Evolutionary conservation across 805 yeast species (phyloP).

Genomic region (Lachancea fermentati): DNA sequence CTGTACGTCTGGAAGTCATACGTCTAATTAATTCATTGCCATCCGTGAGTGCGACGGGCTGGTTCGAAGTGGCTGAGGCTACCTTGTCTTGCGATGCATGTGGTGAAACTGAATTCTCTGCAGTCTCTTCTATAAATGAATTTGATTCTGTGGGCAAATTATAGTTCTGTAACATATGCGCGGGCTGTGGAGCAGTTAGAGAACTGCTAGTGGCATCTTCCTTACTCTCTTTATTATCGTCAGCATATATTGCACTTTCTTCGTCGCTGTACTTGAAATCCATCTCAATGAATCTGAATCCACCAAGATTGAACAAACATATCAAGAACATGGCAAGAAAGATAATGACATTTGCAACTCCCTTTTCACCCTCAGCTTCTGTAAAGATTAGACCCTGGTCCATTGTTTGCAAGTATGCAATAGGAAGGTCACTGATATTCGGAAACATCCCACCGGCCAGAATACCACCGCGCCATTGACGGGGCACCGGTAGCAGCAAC

Average conservation of each 20-base stretch:
- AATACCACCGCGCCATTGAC: slow-evolving; percentile 66
- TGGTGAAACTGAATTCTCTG: too few species aligned
- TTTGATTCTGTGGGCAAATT: neutral
- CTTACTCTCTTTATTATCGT: slow-evolving; percentile 14
- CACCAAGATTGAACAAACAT: slow-evolving; percentile 70
- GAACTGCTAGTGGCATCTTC: neutral
- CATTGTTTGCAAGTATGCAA: slow-evolving; percentile 67
- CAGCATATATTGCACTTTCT: slow-evolving; percentile 17
- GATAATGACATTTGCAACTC: slow-evolving; percentile 79
- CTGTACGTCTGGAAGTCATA: slow-evolving; percentile 2
- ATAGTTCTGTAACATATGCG: neutral
- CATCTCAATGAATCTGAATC: slow-evolving; percentile 59
- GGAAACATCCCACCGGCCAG: slow-evolving; percentile 67
- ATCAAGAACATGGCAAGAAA: slow-evolving; percentile 63
- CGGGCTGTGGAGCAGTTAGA: neutral
- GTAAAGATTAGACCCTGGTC: slow-evolving; percentile 57
- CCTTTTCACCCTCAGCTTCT: slow-evolving; percentile 56
- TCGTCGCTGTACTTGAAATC: slow-evolving; percentile 47
- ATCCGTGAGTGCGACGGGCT: slow-evolving; percentile 5
- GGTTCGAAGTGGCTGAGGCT: too few species aligned
- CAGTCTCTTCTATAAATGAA: neutral
- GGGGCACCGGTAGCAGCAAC: slow-evolving; percentile 44
- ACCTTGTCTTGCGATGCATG: neutral
- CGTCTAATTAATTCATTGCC: slow-evolving; percentile 1
- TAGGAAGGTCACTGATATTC: slow-evolving; percentile 71